Base-by-base conservation (phyloP, 495 filamentous ascomycete genomes). In the Xylaria nigripes region DNA sequence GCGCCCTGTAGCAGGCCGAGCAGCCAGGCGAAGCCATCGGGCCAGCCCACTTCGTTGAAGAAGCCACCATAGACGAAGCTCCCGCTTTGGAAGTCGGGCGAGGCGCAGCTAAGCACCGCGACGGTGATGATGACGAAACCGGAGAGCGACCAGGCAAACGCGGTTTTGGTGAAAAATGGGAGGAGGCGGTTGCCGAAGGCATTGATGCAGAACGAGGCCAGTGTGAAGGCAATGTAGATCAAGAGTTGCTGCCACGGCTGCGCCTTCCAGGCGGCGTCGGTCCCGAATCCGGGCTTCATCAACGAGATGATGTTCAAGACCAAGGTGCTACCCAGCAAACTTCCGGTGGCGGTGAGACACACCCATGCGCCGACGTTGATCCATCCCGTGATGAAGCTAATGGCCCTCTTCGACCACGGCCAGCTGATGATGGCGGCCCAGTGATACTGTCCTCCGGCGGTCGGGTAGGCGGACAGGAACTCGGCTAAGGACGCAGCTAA, bases 351-450 rank as follows among this genome's bases (percentile, higher is more conserved):
- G 2, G 62, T 64, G 8, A 72, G 58, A 29, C 66, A 66, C 60
- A 88, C 84, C 86, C 85, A 89, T 16, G 84, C 86, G 27, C 81
- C 79, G 25, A 84, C 80, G 63, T 86, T 88, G 53, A 88, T 81
- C 86, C 86, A 90, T 9, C 86, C 86, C 0, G 83, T 86, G 27
- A 83, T 79, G 79, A 82, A 90, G 10, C 78, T 82, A 6, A 89
- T 68, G 19, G 82, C 66, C 1, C 81, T 80, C 43, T 81, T 79
- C 77, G 77, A 86, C 44, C 63, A 70, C 58, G 72, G 68, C 72
- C 77, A 82, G 19, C 76, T 71, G 29, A 85, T 73, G 64, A 86
- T 72, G 5, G 85, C 84, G 15, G 85, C 86, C 86, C 86, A 89
- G 65, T 87, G 83, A 56, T 88, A 88, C 70, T 87, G 84, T 24